A percentile compares a stretch with the other conserved stretches of the same genome.
Conservation (phyloP, 164 flowering plant genomes). For the Sextonia rubra region DNA sequence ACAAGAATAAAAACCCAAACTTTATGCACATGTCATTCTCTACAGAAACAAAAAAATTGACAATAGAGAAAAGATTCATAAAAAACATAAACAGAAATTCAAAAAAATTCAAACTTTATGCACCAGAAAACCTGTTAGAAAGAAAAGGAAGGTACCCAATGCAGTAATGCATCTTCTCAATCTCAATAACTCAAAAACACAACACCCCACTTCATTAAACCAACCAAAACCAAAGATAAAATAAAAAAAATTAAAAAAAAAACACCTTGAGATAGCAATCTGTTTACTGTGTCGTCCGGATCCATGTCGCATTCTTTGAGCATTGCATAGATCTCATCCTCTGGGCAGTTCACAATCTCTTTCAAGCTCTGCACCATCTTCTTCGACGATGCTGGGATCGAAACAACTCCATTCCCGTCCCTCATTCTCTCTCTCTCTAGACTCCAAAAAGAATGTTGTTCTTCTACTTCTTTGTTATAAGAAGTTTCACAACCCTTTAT, state of each 20-base stretch:
- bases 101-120: too few relatives aligned
- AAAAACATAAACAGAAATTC: too few relatives aligned
- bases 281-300: constrained; percentile 82
- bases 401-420: constrained; percentile 30
- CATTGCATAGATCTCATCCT: constrained; percentile 41
- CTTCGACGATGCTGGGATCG: constrained; percentile 57
- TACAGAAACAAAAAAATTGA: too few relatives aligned
- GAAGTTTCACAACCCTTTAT: too few relatives aligned
- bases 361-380: constrained; percentile 87
- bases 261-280: constrained; percentile 87
- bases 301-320: constrained; percentile 83
- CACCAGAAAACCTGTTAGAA: too few relatives aligned
- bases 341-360: constrained; percentile 66
- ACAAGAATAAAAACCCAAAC: too few relatives aligned
- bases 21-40: too few relatives aligned
- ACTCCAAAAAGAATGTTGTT: too few relatives aligned
- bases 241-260: not conserved
- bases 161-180: not conserved
- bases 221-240: not conserved
- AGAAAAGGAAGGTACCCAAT: too few relatives aligned
- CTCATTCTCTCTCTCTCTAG: not conserved
- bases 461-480: too few relatives aligned
- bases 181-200: not conserved
- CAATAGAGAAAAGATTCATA: too few relatives aligned
- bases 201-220: not conserved